These are phyloP conservation scores for Aureobasidium leucospermi DNA, from an alignment of 2,329 filamentous ascomycete species.

Conservation along the genomic window DNA sequence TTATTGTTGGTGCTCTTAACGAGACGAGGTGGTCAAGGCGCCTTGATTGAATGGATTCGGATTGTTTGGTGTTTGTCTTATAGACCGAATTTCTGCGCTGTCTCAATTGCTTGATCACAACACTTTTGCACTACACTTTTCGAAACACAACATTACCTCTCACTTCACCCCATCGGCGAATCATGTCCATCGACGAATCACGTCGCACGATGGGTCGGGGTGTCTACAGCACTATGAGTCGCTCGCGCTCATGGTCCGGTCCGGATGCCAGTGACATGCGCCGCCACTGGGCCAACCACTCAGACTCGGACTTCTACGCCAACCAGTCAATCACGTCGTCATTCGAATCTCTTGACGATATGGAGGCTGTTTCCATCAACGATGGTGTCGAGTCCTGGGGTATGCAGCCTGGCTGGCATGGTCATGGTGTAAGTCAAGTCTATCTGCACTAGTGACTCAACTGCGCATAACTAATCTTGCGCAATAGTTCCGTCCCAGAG, in stretches of 20 bases:
- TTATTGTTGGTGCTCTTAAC: too few species aligned
- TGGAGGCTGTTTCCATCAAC: too few species aligned
- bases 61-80: too few species aligned
- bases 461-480: not conserved
- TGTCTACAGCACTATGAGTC: not conserved
- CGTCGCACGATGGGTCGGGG: not conserved
- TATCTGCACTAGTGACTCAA: not conserved
- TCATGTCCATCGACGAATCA: not conserved
- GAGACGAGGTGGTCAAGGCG: too few species aligned
- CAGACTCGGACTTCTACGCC: not conserved
- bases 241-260: not conserved
- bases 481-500: not conserved
- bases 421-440: not conserved
- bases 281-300: too few species aligned
- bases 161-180: not conserved
- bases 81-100: too few species aligned
- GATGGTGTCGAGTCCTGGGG: not conserved
- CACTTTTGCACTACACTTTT: not conserved
- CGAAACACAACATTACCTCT: not conserved
- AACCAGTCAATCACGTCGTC: not conserved
- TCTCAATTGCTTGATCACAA: not conserved
- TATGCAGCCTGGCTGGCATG: not conserved
- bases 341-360: too few species aligned
- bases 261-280: too few species aligned
- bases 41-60: too few species aligned